Evolutionary conservation across 139 green algal species (phyloP), one percentile per base, ranked within the genome.

Genomic region (Diplosphaera chodatii): DNA sequence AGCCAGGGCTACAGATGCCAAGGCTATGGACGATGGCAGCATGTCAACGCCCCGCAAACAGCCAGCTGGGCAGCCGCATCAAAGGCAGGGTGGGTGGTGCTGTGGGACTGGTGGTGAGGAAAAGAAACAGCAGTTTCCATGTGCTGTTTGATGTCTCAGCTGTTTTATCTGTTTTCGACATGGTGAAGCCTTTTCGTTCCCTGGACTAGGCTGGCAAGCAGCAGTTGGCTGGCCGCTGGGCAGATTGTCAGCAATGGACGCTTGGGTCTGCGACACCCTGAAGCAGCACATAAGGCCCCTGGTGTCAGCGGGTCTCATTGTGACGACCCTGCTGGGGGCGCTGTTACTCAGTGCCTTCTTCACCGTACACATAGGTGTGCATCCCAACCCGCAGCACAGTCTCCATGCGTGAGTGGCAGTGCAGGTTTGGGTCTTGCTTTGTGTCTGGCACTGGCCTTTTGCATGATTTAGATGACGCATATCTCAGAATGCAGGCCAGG

Each of bases 291-390:
- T 84, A 62, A 62, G 86, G 55, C 28, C 81, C 4, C 30, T 86
- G 34, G 80, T 87, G 10, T 74, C 73, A 27, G 55, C 73, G 37
- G 66, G 76, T 31, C 73, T 87, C 20, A 76, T 84, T 4, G 32
- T 77, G 16, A 70, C 34, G 25, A 80, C 89, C 25, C 70, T 89
- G 37, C 23, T 89, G 32, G 84, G 84, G 25, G 80, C 71, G 21
- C 65, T 75, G 8, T 71, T 67, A 23, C 64, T 85, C 34, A 69
- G 71, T 21, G 77, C 74, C n/a, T 82, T 89, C 33, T 70, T 89
- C 23, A 65, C 69, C 18, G 72, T 87, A 15, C 71, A 79, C n/a
- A 82, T 88, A 55, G 56, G 69, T 32, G 41, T n/a, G 18, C 16
- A n/a, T 18, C 48, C 13, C 13, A 59, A n/a, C 3, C 37, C 10